Conservation (phyloP, 768 basidiomycete species). For the Leccinum incarnatum region DNA sequence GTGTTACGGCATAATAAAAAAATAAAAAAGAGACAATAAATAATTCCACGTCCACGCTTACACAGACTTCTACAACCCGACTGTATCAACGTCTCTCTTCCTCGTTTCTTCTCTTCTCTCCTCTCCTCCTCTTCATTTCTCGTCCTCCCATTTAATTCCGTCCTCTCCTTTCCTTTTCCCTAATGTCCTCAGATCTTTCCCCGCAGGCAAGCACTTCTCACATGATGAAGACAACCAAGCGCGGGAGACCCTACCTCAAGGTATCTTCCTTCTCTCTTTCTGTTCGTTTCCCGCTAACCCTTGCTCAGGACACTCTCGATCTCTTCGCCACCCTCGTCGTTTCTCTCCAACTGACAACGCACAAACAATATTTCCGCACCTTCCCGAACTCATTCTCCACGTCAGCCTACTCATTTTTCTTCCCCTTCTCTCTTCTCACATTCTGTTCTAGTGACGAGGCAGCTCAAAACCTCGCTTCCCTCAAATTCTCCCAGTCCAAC, state of each 20-base stretch:
- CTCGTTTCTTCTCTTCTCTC: conserved; percentile 28
- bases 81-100: conserved; percentile 24
- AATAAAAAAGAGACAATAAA: conserved; percentile 20
- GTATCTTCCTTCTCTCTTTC: conserved; percentile 37
- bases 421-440: conserved; percentile 10
- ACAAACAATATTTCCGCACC: conserved; percentile 95
- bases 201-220: conserved; percentile 72
- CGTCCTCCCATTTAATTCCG: conserved; percentile 26
- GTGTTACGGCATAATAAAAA: conserved; percentile 18
- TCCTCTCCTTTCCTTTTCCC: conserved; percentile 22
- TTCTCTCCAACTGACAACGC: conserved; percentile 81
- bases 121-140: conserved; percentile 29
- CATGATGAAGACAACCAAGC: conserved; percentile 99
- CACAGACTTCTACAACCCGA: background rate
- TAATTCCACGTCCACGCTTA: conserved; percentile 27
- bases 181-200: conserved; percentile 37
- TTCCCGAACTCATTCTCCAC: conserved; percentile 95
- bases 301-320: conserved; percentile 87
- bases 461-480: conserved; percentile 84
- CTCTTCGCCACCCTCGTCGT: conserved; percentile 96
- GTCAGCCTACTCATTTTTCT: conserved; percentile 46
- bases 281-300: conserved; percentile 5
- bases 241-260: conserved; percentile 92
- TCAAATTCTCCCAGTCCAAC: conserved; percentile 99
- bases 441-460: conserved; percentile 80